Base-by-base conservation (phyloP, 1,284 basidiomycete species). In the Trichosporon sp. region DNA sequence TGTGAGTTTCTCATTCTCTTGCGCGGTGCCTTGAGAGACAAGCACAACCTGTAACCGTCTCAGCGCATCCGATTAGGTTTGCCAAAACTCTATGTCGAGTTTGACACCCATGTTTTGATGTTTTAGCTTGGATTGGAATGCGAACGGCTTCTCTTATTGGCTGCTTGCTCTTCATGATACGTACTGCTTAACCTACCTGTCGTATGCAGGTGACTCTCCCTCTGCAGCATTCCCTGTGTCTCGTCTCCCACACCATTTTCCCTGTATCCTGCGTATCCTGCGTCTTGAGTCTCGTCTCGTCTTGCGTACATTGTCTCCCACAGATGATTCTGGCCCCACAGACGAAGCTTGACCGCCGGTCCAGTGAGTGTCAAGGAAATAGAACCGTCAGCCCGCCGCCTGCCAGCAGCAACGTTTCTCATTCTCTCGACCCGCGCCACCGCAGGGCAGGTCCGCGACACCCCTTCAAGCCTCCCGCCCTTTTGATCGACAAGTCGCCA, bases 381-480 rank as follows among this genome's bases (percentile, higher is more conserved):
- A 26, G 10, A 4, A 43, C 4, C 11, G 10, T 43, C 11, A 43
- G 40, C 40, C 40, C 40, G 40, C 40, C n/a, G 43, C 43, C 43
- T 16, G 4, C 16, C 14, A n/a, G 14, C 43, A n/a, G 14, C 16
- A 14, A n/a, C 43, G 16, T n/a, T 46, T n/a, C 43, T 21, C 51
- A 35, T 35, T 63, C 59, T 35, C 32, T 63, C 59, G 59, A 32
- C 59, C 59, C 59, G 59, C 59, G 59, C 59, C 59, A 63, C 59
- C 3, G 6, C 59, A 63, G 59, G 59, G 59, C 59, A 4, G 6
- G 59, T 63, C 59, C 59, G 59, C 59, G 31, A 63, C 59, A 63
- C 59, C 59, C 59, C 59, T 63, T 63, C 59, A 63, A 63, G 59
- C 59, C 59, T 63, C 59, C 59, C 59, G 59, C 59, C 59, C 59